Evolutionary conservation across 164 flowering plant genomes (phyloP), one percentile per base, ranked within the genome.

Genomic region (Kingdonia uniflora): DNA sequence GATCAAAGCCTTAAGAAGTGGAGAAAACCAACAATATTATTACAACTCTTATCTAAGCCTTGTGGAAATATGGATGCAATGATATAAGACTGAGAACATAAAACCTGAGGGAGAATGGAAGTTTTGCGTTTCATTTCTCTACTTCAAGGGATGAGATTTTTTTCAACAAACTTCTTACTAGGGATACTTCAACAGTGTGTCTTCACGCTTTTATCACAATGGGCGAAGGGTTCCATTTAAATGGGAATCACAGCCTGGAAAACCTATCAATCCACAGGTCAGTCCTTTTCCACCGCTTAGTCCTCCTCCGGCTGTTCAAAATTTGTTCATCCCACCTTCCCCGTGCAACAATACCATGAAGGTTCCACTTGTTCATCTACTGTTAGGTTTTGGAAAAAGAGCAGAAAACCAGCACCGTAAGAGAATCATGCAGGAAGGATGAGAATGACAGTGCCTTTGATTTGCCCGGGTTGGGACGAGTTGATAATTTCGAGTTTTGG

Each of bases 221-320:
- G 12, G 6, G 68, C 0, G 80, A 67, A 60, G 78, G 0, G 69
- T 77, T 24, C 85, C 85, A 0, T 82, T 82, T 56, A 47, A 68
- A 39, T 82, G 89, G 89, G 85, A 82, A 57, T 65, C 20, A 63
- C 67, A 64, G 46, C 85, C 88, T 0, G 88, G 88, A 11, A 79
- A 71, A 12, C 70, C 88, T 2, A 77, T 64, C 22, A 37, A 65
- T 14, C 73, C 64, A 1, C 69, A 56, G 23, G 56, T 58, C 8
- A 71, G 63, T 1, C 35, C 26, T 2, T 14, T 74, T 20, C 82
- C 79, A 0, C 82, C 82, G 2, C 61, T 69, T 0, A 68, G 71
- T 33, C 83, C 85, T 13, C 81, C 83, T 0, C 88, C 88, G 2
- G 67, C 72, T 6, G 51, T 15, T 8, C 19, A 58, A 16, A 61